Conservation (phyloP, 2,329 filamentous ascomycete species). For the Colletotrichum costaricense region DNA sequence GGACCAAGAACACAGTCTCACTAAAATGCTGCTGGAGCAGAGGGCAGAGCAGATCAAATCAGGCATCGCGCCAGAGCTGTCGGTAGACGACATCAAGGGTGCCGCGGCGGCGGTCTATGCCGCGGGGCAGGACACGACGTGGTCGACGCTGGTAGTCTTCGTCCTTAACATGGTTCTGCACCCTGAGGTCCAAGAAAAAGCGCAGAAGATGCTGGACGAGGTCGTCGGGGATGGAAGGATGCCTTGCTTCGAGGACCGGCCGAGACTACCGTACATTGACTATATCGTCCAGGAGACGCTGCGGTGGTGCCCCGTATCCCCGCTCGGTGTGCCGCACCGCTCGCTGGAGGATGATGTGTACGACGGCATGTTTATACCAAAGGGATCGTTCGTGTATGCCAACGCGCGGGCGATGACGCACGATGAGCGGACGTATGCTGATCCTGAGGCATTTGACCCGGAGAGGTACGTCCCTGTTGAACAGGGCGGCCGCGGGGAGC, state of each 20-base stretch:
- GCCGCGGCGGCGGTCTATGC: conserved; percentile 59
- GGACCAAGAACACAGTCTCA: conserved; percentile 25
- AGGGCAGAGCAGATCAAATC: conserved; percentile 39
- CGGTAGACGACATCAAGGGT: conserved; percentile 57
- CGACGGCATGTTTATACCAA: conserved; percentile 65
- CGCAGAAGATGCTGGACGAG: conserved; percentile 54
- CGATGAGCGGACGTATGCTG: conserved; percentile 50
- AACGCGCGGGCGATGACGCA: conserved; percentile 57
- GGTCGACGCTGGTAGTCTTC: conserved; percentile 47
- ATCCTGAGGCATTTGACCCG: conserved; percentile 57
- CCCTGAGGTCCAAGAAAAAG: conserved; percentile 58
- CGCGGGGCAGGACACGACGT: conserved; percentile 59
- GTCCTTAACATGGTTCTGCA: conserved; percentile 38
- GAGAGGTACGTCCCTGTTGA: conserved; percentile 53
- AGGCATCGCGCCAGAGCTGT: conserved; percentile 47
- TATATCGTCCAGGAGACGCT: conserved; percentile 60
- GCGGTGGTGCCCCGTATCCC: conserved; percentile 57
- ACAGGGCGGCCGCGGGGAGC: conserved; percentile 51
- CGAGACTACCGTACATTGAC: conserved; percentile 55
- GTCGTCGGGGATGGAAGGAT: conserved; percentile 57
- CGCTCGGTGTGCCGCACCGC: conserved; percentile 65
- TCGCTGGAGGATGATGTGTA: conserved; percentile 62
- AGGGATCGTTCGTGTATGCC: conserved; percentile 56
- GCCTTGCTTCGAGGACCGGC: conserved; percentile 57
- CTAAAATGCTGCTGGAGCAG: conserved; percentile 42